Conservation (phyloP, 73 alveolate genomes). For the Symbiodinium natans region DNA sequence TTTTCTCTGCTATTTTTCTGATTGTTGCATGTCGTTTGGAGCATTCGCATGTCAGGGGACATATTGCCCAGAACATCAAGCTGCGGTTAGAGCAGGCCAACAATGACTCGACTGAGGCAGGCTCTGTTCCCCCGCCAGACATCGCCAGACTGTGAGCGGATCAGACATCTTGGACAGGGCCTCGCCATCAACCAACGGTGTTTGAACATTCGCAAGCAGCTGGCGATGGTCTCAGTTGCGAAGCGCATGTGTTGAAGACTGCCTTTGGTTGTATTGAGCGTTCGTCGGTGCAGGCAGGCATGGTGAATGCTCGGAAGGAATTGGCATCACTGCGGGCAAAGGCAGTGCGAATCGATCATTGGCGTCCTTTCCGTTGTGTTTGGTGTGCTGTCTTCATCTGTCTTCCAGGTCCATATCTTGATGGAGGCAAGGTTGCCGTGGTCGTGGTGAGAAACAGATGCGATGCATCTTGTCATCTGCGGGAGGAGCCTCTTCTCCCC, state of each 20-base stretch:
- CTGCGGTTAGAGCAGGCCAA: conserved; percentile 64
- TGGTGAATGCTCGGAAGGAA: conserved; percentile 86
- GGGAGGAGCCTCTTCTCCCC: conserved; percentile 63
- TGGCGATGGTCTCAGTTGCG: background rate
- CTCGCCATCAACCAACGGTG: conserved; percentile 82
- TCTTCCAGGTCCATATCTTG: conserved; percentile 6
- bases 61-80: conserved; percentile 76
- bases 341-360: background rate
- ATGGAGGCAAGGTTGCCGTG: background rate
- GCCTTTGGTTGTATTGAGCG: background rate
- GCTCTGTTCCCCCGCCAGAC: background rate
- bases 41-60: conserved; percentile 71
- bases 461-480: background rate
- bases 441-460: background rate
- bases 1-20: no score
- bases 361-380: background rate
- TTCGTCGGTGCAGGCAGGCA: conserved; percentile 27
- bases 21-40: no score
- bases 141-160: background rate
- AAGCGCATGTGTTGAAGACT: background rate
- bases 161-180: conserved; percentile 46
- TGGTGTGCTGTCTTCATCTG: no score
- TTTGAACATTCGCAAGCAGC: conserved; percentile 88
- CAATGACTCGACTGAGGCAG: conserved; percentile 67
- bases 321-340: conserved; percentile 69